These are phyloP conservation scores for Musa acuminata DNA, from an alignment of 176 grass and related monocot genomes.

Conservation along the genomic window DNA sequence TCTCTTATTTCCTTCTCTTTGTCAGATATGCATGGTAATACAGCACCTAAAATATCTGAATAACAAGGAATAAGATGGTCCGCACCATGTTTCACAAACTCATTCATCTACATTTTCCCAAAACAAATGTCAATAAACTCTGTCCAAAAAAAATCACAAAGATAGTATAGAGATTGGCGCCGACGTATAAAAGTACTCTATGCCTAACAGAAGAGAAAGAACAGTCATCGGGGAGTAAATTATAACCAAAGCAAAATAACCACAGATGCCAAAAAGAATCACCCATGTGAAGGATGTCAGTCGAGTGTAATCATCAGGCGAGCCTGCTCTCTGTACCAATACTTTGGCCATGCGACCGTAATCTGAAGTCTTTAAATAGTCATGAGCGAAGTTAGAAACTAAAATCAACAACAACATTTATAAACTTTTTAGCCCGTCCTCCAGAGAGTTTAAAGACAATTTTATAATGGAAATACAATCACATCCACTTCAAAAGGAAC, in stretches of 20 bases:
- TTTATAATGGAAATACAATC: no score
- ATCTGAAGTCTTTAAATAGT: constrained; percentile 70
- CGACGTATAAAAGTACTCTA: no score
- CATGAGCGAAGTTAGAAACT: not conserved
- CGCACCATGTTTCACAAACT: constrained; percentile 91
- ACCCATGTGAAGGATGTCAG: constrained; percentile 92
- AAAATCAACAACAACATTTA: not conserved
- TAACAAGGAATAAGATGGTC: constrained; percentile 90
- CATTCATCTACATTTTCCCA: constrained; percentile 58
- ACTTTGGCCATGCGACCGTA: constrained; percentile 98
- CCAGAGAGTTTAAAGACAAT: no score
- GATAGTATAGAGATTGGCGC: not conserved
- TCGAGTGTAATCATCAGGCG: constrained; percentile 84
- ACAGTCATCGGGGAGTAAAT: no score
- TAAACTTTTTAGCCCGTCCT: no score
- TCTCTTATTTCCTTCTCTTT: constrained; percentile 87
- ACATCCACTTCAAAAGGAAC: no score
- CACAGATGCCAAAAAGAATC: not conserved
- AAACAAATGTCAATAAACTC: not conserved
- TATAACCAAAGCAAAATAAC: no score
- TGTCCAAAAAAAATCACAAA: not conserved
- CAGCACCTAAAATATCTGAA: constrained; percentile 83
- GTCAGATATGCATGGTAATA: constrained; percentile 88
- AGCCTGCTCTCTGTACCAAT: constrained; percentile 77
- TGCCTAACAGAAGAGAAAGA: no score